Base-by-base conservation (phyloP, 805 yeast species). In the Schwanniomyces sp. region DNA sequence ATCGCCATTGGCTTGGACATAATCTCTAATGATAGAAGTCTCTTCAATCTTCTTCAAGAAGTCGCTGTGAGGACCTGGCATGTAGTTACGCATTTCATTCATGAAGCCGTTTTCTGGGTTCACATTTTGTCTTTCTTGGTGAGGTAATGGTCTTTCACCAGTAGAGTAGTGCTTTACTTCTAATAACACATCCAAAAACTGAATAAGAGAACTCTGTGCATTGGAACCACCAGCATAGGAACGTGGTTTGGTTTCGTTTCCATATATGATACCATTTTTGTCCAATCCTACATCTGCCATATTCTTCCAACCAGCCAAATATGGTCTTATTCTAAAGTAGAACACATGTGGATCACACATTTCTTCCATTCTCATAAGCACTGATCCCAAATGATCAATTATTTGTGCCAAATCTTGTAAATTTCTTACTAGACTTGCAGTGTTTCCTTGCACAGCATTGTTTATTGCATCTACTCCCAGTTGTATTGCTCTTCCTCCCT, bases 331-430 rank as follows among this genome's bases (percentile, higher is more conserved):
- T 50, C 92, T 79, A 71, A 79, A 88, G 66, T 88, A 91, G 63
- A 92, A 91, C 4, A 87, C 84, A 62, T 90, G 95, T 2, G 98
- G 97, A 61, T 91, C 96, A 66, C 97, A 89, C 86, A 86, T 86
- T 55, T 91, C 96, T 59, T 88, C 91, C 94, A 91, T 87, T 56
- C 80, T 78, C 80, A 85, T 81, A 55, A 92, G 69, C 1, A 88
- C 78, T 3, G 85, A 74, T 11, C 91, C 94, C 54, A 92, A 70
- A 49, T 74, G 70, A 61, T 88, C 96, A 44, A 91, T 85, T 34
- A 79, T 68, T 62, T 85, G 88, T 1, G 96, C 96, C 46, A 91
- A 66, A 32, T 59, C 64, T 60, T 88, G 88, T 44, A 91, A 69
- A 40, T 74, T 64, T 30, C 54, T 60, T 7, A 73, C 70, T 8